Evolutionary conservation across 345 rosid species (phyloP).

Genomic region (Arabis alpina): DNA sequence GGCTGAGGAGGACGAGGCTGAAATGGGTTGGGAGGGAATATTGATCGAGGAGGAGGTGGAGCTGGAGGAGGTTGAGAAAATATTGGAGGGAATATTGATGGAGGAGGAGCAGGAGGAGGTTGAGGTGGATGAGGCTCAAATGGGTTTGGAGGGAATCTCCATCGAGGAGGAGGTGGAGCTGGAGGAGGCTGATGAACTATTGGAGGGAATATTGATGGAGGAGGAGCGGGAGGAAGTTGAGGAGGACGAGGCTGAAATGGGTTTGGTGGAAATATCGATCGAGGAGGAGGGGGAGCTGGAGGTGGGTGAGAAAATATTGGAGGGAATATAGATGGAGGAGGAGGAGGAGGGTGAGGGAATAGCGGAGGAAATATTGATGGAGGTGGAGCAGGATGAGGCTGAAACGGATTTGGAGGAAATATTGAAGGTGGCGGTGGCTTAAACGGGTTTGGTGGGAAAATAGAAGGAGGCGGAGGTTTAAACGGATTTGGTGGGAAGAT

Average conservation of each 20-base stretch:
- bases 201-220: conserved; percentile 39
- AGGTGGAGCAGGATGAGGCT: conserved; percentile 30
- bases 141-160: conserved; percentile 16
- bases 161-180: conserved; percentile 19
- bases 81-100: conserved; percentile 9
- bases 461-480: conserved; percentile 41
- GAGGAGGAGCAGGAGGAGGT: conserved; percentile 33
- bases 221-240: conserved; percentile 23
- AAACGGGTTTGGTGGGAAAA: conserved; percentile 40
- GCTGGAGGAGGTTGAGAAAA: conserved; percentile 1
- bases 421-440: conserved; percentile 46
- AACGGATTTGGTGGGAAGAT: conserved; percentile 43
- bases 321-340: conserved; percentile 26
- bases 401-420: conserved; percentile 34
- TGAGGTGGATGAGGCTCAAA: conserved; percentile 18
- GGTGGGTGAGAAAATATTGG: neutral
- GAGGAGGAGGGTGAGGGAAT: conserved; percentile 22
- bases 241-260: conserved; percentile 32
- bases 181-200: conserved; percentile 23
- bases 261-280: conserved; percentile 34
- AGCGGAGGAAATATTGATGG: conserved; percentile 28
- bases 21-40: conserved; percentile 41
- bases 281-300: neutral
- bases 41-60: conserved; percentile 6
- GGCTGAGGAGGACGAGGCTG: conserved; percentile 24